phyloP scores from a whole-genome alignment of 2,329 filamentous ascomycete genomes.

The Drechslera avenae region DNA sequence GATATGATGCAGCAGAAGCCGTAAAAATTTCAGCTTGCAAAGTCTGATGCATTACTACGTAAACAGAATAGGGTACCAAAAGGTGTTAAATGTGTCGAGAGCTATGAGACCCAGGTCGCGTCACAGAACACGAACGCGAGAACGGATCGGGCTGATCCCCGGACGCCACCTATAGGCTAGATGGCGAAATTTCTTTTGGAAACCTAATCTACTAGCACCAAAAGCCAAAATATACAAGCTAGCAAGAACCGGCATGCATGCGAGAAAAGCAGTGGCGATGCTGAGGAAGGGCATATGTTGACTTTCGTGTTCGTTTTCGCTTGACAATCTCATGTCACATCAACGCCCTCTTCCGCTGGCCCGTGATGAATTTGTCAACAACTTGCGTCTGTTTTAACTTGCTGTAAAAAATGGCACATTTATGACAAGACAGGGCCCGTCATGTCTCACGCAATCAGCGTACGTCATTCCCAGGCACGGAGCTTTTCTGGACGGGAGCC shows the following conservation, averaged over 20 bases:
- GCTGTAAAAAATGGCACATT: too few species aligned
- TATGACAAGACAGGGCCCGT: neutral
- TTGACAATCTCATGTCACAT: neutral
- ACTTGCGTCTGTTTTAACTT: too few species aligned
- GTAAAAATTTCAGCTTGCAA: too few species aligned
- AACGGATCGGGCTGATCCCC: neutral
- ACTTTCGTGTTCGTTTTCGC: neutral
- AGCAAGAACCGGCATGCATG: neutral
- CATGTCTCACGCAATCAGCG: neutral
- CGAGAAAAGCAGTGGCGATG: neutral
- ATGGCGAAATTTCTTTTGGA: neutral
- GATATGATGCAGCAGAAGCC: too few species aligned
- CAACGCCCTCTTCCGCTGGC: neutral
- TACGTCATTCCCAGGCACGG: constrained; percentile 1
- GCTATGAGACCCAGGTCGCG: neutral
- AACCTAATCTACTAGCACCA: neutral
- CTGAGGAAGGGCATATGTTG: neutral
- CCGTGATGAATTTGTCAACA: too few species aligned
- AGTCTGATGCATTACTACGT: neutral
- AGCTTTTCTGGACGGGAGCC: neutral
- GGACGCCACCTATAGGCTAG: constrained; percentile 1
- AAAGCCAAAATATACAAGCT: neutral
- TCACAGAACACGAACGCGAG: neutral
- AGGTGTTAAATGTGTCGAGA: too few species aligned
- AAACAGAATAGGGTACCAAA: neutral